phyloP scores from a whole-genome alignment of 1,139 yeast species.

The Lodderomyces beijingensis region DNA sequence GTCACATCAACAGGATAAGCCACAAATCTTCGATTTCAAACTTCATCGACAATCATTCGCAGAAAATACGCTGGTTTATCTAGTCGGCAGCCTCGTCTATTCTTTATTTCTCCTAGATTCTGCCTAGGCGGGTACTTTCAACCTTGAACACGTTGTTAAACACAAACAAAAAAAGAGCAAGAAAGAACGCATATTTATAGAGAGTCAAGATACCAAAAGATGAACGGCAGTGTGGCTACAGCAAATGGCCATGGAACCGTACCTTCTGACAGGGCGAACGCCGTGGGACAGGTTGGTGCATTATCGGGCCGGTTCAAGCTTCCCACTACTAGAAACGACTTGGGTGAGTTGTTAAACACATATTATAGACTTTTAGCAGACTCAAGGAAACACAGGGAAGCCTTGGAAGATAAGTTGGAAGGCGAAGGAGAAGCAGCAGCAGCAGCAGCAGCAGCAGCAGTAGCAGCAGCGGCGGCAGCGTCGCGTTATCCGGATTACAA shows the following conservation, averaged over 20 bases:
- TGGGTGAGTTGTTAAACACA: conserved; percentile 27
- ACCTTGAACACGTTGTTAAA: no score
- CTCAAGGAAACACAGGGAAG: conserved; percentile 4
- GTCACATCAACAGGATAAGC: no score
- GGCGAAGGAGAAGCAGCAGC: conserved; percentile 3
- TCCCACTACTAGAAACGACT: conserved; percentile 30
- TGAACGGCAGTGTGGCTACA: conserved; percentile 13
- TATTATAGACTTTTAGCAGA: conserved; percentile 21
- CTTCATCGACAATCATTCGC: no score
- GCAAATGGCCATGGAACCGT: conserved; percentile 9
- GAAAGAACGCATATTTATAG: not conserved
- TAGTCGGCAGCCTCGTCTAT: no score
- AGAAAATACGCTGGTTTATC: no score
- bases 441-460: not conserved
- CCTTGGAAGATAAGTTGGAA: conserved; percentile 7
- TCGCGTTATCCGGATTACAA: not conserved
- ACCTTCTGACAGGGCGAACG: no score
- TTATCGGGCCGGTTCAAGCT: conserved; percentile 11
- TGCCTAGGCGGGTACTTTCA: no score
- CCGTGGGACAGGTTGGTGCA: no score
- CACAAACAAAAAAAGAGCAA: not conserved
- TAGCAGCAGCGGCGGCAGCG: not conserved
- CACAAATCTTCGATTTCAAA: no score
- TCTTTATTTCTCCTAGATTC: no score
- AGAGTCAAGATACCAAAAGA: conserved; percentile 2